Percentiles rank a stretch among this genome's conserved stretches.
phyloP scores from a whole-genome alignment of 192 early-diverging fungal genomes.

The Lunasporangiospora selenospora region DNA sequence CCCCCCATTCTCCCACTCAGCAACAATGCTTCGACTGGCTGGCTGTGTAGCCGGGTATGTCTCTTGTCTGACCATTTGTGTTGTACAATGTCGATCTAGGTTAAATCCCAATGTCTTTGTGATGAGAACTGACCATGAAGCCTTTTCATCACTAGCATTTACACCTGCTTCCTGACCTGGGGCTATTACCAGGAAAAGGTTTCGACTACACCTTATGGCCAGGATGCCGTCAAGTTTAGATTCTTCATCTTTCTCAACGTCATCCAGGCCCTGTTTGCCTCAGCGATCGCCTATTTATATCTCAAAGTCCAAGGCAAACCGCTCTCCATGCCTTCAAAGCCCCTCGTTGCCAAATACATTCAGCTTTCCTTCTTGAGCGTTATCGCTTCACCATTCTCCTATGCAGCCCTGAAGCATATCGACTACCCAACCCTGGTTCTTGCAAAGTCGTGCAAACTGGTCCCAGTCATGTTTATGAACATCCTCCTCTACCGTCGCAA shows the following conservation, averaged over 20 bases:
- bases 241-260: slow-evolving; percentile 95
- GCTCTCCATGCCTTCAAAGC: slow-evolving; percentile 40
- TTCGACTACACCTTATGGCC: slow-evolving; percentile 82
- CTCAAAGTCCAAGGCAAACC: slow-evolving; percentile 61
- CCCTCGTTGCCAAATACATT: slow-evolving; percentile 68
- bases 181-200: slow-evolving; percentile 94
- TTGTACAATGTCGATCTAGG: background rate
- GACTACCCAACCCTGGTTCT: slow-evolving; percentile 98
- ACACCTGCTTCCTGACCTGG: slow-evolving; percentile 97
- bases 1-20: background rate
- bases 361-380: slow-evolving; percentile 81
- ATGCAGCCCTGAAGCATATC: slow-evolving; percentile 90
- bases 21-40: slow-evolving; percentile 38
- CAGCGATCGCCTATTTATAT: slow-evolving; percentile 78
- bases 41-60: slow-evolving; percentile 42
- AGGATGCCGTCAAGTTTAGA: slow-evolving; percentile 69
- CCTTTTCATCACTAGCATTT: slow-evolving; percentile 65
- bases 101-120: background rate
- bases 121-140: no score
- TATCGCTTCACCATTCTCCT: slow-evolving; percentile 90
- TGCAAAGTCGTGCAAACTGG: slow-evolving; percentile 96
- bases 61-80: background rate
- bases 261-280: slow-evolving; percentile 82
- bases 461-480: slow-evolving; percentile 97
- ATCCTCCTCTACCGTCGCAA: slow-evolving; percentile 86